Percentiles rank a stretch among this genome's conserved stretches.
These are phyloP conservation scores for Stevia rebaudiana DNA, from an alignment of 140 eudicot genomes.

Conservation along the genomic window DNA sequence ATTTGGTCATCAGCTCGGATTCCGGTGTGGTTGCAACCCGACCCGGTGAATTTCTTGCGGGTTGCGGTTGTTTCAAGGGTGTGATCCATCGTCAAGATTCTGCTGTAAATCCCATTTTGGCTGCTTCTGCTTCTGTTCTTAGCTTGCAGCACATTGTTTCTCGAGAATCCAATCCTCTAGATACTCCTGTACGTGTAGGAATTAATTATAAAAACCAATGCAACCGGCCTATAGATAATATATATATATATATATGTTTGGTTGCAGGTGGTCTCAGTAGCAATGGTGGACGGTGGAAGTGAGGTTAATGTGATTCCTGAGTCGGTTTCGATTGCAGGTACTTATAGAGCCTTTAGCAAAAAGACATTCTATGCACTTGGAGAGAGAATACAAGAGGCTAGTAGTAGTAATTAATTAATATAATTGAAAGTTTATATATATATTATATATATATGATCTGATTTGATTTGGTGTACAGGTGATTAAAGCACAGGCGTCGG, in stretches of 20 bases:
- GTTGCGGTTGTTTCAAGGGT: conserved; percentile 63
- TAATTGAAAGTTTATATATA: neutral
- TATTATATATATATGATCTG: too few relatives aligned
- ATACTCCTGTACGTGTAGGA: conserved; percentile 45
- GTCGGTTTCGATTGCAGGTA: conserved; percentile 49
- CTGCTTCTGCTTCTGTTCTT: conserved; percentile 55
- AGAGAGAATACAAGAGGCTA: conserved; percentile 59
- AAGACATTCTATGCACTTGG: conserved; percentile 46
- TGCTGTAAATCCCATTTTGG: conserved; percentile 47
- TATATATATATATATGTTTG: conserved; percentile 1
- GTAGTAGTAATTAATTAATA: neutral
- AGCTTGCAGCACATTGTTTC: conserved; percentile 67
- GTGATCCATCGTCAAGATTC: conserved; percentile 42
- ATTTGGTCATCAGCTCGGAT: conserved; percentile 39
- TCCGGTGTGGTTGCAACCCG: conserved; percentile 48
- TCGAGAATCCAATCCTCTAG: conserved; percentile 61
- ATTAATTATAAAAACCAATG: too few relatives aligned
- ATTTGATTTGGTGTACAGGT: conserved; percentile 24
- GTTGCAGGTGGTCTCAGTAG: conserved; percentile 68
- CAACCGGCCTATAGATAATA: too few relatives aligned
- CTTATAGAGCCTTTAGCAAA: conserved; percentile 58
- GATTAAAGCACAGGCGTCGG: conserved; percentile 49
- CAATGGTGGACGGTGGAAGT: conserved; percentile 50
- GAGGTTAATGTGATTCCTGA: conserved; percentile 45
- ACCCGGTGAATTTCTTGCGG: conserved; percentile 59